Base-by-base conservation (phyloP, 805 yeast genomes). In the Myxozyma udenii region DNA sequence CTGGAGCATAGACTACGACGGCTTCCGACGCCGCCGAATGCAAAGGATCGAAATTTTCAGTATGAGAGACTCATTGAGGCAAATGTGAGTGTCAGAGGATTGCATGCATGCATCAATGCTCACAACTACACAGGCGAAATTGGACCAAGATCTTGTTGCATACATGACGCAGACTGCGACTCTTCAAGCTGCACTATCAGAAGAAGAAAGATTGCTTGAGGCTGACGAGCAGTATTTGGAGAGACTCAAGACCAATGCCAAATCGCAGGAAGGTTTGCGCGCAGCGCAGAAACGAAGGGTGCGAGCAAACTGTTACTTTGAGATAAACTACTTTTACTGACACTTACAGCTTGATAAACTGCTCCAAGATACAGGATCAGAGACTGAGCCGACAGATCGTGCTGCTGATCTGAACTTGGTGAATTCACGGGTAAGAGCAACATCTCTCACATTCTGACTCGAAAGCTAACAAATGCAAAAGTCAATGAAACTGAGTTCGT, bases 261-360 rank as follows among this genome's bases (percentile, higher is more conserved):
- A 39, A 24, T 25, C 58, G 14, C 55, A 50, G 24, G 55, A 46
- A 26, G 35, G 26, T 45, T 21, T 38, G 24, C 41, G 51, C 5
- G 43, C 43, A 14, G 35, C 44, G 18, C 58, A 53, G 35, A 44
- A 53, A 44, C 49, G 46, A 30, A 50, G 44, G 57, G 57, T 52
- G 33, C 14, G 46, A 3, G 16, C 5, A 28, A 16, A 19, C 9
- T n/a, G 7, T 5, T 21, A n/a, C n/a, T n/a, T n/a, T n/a, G n/a
- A n/a, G n/a, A n/a, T n/a, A n/a, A n/a, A n/a, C 14, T 7, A 41
- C 5, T 22, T 2, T 24, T 23, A 12, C n/a, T 30, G 26, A 16
- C 25, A 14, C 30, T 16, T n/a, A 16, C 28, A 48, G 52, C 49
- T 51, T 11, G 35, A 41, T 26, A 36, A 42, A 14, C 35, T 46